Conservation (phyloP, 2,329 filamentous ascomycete species). For the Cryphonectria parasitica region DNA sequence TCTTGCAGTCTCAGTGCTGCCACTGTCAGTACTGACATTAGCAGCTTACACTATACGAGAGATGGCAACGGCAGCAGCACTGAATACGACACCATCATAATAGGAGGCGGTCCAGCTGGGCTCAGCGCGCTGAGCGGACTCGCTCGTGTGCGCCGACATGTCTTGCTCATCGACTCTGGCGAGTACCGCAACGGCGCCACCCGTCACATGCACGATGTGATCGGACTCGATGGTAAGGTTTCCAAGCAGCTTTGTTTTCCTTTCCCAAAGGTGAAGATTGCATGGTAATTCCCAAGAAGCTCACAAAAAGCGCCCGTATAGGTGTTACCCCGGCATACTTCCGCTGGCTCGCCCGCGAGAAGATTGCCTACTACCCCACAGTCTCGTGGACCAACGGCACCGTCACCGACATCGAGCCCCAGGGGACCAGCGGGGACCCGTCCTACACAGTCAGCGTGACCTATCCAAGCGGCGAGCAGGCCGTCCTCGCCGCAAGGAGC, state of each 20-base stretch:
- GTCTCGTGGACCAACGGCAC: constrained; percentile 48
- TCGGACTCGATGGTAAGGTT: constrained; percentile 59
- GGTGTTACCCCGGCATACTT: constrained; percentile 59
- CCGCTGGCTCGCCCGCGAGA: constrained; percentile 55
- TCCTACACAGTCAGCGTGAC: constrained; percentile 50
- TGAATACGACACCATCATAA: constrained; percentile 57
- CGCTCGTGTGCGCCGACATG: constrained; percentile 59
- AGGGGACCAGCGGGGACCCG: constrained; percentile 40
- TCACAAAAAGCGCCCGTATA: constrained; percentile 34
- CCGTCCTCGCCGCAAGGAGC: constrained; percentile 52
- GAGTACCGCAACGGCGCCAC: constrained; percentile 61
- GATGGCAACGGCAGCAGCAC: background rate
- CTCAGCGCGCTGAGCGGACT: constrained; percentile 59
- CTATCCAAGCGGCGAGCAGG: constrained; percentile 32
- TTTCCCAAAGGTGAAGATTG: no score
- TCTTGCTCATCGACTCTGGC: constrained; percentile 61
- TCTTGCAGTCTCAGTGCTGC: background rate
- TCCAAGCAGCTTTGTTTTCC: no score
- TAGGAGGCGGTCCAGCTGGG: constrained; percentile 62
- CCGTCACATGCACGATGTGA: constrained; percentile 63
- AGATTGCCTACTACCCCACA: constrained; percentile 56
- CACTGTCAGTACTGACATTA: background rate
- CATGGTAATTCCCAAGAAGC: background rate
- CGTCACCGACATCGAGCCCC: constrained; percentile 27
- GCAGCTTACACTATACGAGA: background rate